Evolutionary conservation across 345 rosid genomes (phyloP), one percentile per base, ranked within the genome.

Genomic region (Hibiscus syriacus): DNA sequence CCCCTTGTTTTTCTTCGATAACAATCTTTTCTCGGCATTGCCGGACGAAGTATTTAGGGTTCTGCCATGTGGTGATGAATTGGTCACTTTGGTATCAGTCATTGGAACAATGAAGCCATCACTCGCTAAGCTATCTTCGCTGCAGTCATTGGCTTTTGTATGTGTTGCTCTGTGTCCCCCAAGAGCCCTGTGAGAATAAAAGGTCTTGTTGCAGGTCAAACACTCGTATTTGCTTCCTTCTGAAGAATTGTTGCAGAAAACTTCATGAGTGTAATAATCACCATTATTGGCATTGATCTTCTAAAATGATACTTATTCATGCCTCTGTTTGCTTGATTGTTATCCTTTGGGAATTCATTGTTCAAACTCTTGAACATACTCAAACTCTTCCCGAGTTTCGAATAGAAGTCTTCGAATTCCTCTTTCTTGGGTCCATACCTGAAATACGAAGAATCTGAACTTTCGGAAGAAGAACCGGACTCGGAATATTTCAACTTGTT

Each of bases 401-500:
- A 71, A 64, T 75, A 55, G 3, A 74, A 72, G 59, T 75, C 74
- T 56, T 72, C 81, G 71, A 88, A 80, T 70, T 83, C 85, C 59
- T 71, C 70, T 72, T 72, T 84, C 78, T 83, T 84, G 29, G 87
- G 89, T 13, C 86, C 88, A 60, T 83, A 81, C 48, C 78, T 79
- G 62, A 86, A 84, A 77, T 82, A 87, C 32, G 87, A 90, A 73
- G 92, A 87, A 80, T 86, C 88, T 64, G 89, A 84, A 74, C 82
- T 81, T 36, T 81, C 88, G 60, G 85, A 80, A 52, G 72, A 56
- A 39, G 43, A n/a, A n/a, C n/a, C n/a, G n/a, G n/a, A n/a, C n/a
- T 78, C 81, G 34, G 30, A 34, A 57, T 78, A 73, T 55, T 76
- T 70, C 54, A 73, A 61, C 57, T 79, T 73, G 59, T 34, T 34